Base-by-base conservation (phyloP, 805 yeast genomes). In the Saccharomyces jurei region DNA sequence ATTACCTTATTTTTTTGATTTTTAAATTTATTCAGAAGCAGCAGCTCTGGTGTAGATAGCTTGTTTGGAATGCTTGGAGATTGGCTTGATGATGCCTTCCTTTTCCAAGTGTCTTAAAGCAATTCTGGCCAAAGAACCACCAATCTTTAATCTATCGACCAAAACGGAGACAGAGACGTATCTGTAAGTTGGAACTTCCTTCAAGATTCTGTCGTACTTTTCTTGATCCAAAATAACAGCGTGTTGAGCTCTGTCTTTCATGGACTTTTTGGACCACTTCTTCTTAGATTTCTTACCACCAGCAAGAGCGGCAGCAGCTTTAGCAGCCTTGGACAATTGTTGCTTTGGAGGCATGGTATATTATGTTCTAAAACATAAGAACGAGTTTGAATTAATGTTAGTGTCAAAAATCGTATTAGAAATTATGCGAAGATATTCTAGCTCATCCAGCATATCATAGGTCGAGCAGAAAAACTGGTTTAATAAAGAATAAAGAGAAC, bases 191-290 rank as follows among this genome's bases (percentile, higher is more conserved):
- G 97, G 97, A 61, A 91, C 97, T 75, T 94, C 99, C 88, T 94
- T 94, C 81, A 90, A 77, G 81, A 94, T 88, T 84, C 97, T 89
- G 95, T 94, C 99, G 83, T 87, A 92, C 77, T 92, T 89, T 70
- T 94, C 96, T 83, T 94, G 97, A 80, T 94, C 99, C 73, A 94
- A 83, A 77, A 88, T 81, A 73, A 94, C 91, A 75, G 90, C 85
- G 85, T 94, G 99, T 78, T 89, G 92, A 72, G 99, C 98, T 96
- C 88, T 92, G 82, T 94, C 99, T 91, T 95, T 94, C 79, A 90
- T 96, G 86, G 95, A 90, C 81, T 97, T 97, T 86, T 92, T 91
- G 87, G 96, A 88, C 99, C 98, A 94, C 96, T 94, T 94, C 96
- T 94, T 92, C 90, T 94, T 94, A 80, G 96, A 89, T 77, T 92